Evolutionary conservation across 345 rosid species (phyloP).

Genomic region (Populus ilicifolia): DNA sequence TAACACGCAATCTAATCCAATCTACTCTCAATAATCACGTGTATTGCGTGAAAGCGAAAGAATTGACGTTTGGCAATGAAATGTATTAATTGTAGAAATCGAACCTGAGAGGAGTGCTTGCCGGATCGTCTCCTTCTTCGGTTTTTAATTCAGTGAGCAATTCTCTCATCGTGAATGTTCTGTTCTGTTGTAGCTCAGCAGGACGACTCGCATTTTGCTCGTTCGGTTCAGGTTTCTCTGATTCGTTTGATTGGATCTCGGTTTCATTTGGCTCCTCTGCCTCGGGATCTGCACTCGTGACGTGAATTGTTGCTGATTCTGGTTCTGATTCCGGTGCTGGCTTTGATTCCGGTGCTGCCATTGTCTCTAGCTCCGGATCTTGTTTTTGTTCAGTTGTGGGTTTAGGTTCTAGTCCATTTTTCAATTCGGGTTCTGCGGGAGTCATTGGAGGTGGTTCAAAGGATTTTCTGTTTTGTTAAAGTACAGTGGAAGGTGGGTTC

Average conservation of each 20-base stretch:
- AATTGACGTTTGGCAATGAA: no score
- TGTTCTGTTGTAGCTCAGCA: constrained; percentile 50
- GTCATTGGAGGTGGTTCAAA: constrained; percentile 31
- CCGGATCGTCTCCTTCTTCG: constrained; percentile 55
- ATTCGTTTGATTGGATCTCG: constrained; percentile 30
- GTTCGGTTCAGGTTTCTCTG: constrained; percentile 17
- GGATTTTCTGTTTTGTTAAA: neutral
- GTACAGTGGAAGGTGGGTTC: neutral
- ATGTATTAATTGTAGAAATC: no score
- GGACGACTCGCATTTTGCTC: constrained; percentile 27
- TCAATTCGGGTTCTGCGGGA: constrained; percentile 42
- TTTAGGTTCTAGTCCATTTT: constrained; percentile 32
- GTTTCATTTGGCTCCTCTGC: constrained; percentile 29
- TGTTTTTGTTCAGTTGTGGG: constrained; percentile 23
- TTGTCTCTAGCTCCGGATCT: constrained; percentile 9
- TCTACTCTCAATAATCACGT: no score
- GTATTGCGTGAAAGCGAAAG: no score
- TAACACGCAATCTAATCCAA: no score
- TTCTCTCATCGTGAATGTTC: constrained; percentile 87
- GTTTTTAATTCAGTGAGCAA: constrained; percentile 67
- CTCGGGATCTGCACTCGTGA: constrained; percentile 39
- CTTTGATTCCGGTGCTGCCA: constrained; percentile 16
- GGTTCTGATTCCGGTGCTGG: constrained; percentile 10
- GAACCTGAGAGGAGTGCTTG: constrained; percentile 59
- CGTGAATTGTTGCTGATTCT: constrained; percentile 5